Base-by-base conservation (phyloP, 176 grass and related monocot species). In the Paspalum notatum region DNA sequence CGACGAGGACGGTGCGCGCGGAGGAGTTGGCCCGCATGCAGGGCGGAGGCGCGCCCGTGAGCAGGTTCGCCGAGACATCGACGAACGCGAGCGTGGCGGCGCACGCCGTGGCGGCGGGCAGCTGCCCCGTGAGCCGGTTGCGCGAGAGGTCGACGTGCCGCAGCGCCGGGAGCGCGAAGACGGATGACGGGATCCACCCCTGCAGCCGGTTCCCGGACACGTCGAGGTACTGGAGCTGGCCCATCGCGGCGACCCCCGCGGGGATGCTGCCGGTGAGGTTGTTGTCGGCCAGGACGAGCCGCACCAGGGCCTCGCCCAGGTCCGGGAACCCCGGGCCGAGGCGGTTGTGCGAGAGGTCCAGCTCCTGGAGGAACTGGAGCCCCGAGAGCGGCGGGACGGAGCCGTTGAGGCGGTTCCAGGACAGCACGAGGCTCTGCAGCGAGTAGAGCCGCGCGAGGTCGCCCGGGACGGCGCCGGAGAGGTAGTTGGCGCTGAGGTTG, bases 401-500 rank as follows among this genome's bases (percentile, higher is more conserved):
- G 73, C 86, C 89, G 71, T 93, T 93, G 71, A 99, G 81, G 59
- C 11, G 32, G 86, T 99, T 99, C 32, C 10, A 0, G 4, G 90
- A 80, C 39, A 99, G 86, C n/a, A 91, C 81, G 43, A 99, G 84
- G 83, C 79, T 93, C 82, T 88, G 78, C 7, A 99, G 89, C 14
- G 86, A 88, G 52, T 62, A 50, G 79, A 99, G 85, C 6, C 79
- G 82, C 0, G 90, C 83, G 55, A 99, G 7, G 11, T 90, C 81
- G 20, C 1, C 5, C 0, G 96, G 96, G 25, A 99, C 49, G 40
- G 37, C 62, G 17, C 93, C 90, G 41, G 80, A 90, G 76, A 95
- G 72, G 93, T 82, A 88, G 71, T 99, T 99, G 22, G 72, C 58
- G 86, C 84, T 93, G 86, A 95, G 79, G 91, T 99, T 89, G 57